phyloP scores from a whole-genome alignment of 257 asterid species.

The Lycium ferocissimum region DNA sequence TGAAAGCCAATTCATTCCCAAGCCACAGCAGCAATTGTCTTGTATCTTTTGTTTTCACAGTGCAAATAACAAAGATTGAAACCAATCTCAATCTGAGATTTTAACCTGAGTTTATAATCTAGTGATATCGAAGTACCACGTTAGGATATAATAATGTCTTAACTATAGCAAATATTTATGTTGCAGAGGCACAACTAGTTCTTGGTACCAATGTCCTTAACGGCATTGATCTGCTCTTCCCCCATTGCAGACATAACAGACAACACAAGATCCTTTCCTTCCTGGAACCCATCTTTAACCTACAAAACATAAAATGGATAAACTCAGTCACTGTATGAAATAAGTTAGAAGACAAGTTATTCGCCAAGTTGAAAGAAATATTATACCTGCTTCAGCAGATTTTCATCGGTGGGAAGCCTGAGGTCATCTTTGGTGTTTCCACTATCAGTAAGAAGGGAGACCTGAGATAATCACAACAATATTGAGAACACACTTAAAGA shows the following conservation, averaged over 20 bases:
- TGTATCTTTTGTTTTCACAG: constrained; percentile 11
- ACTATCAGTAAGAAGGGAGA: constrained; percentile 79
- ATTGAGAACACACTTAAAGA: not conserved
- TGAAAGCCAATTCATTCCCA: constrained; percentile 28
- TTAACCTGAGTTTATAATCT: not conserved
- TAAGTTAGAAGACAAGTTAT: not conserved
- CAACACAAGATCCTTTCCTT: constrained; percentile 78
- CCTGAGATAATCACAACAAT: constrained; percentile 41
- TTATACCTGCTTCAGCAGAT: constrained; percentile 64
- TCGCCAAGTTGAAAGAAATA: no score
- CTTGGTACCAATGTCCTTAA: constrained; percentile 67
- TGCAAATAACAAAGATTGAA: not conserved
- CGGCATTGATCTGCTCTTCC: constrained; percentile 74
- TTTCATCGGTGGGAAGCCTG: constrained; percentile 79
- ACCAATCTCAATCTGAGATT: constrained; percentile 32
- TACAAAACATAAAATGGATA: constrained; percentile 22
- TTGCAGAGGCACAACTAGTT: constrained; percentile 36
- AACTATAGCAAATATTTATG: constrained; percentile 25
- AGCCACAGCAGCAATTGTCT: constrained; percentile 1
- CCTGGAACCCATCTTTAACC: constrained; percentile 68
- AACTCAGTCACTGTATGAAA: not conserved
- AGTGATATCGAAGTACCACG: constrained; percentile 7
- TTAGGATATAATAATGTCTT: constrained; percentile 11
- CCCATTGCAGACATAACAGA: constrained; percentile 79
- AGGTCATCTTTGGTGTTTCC: constrained; percentile 81